Percentiles rank a stretch among this genome's conserved stretches.
These are phyloP conservation scores for Penicillium brevicompactum DNA, from an alignment of 2,329 filamentous ascomycete genomes.

Conservation along the genomic window DNA sequence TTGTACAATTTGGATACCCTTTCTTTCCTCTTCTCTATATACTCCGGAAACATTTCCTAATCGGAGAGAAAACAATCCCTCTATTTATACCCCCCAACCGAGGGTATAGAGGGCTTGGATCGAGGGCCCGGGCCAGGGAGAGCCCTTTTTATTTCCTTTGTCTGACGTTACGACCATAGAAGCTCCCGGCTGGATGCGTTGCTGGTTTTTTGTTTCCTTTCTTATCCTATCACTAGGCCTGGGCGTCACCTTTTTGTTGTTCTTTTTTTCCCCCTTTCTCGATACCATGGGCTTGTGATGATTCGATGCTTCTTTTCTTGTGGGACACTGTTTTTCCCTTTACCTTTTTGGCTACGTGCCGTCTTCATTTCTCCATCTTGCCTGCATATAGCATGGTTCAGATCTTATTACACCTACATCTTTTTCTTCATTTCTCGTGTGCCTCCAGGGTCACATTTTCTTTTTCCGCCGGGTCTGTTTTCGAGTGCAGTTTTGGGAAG, in stretches of 20 bases:
- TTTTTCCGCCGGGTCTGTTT: constrained; percentile 19
- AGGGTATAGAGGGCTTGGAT: constrained; percentile 14
- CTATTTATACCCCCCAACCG: constrained; percentile 10
- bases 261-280: constrained; percentile 18
- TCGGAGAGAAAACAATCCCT: constrained; percentile 9
- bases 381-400: constrained; percentile 18
- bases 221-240: constrained; percentile 42
- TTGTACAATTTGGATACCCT: constrained; percentile 36
- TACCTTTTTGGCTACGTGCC: neutral
- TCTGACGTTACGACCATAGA: constrained; percentile 42
- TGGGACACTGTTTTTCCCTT: constrained; percentile 1
- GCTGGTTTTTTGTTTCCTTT: constrained; percentile 31
- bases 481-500: constrained; percentile 20
- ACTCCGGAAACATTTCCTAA: constrained; percentile 13
- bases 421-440: constrained; percentile 3
- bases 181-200: constrained; percentile 37
- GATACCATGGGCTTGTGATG: constrained; percentile 33
- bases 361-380: constrained; percentile 13
- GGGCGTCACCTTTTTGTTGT: constrained; percentile 28
- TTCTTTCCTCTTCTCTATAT: neutral
- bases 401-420: constrained; percentile 2
- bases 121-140: constrained; percentile 14
- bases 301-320: constrained; percentile 25
- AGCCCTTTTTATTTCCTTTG: constrained; percentile 20
- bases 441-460: constrained; percentile 5